A percentile compares a stretch with the other conserved stretches of the same genome.
phyloP scores from a whole-genome alignment of 2,329 filamentous ascomycete genomes.

The Alternaria novae-zelandiae region DNA sequence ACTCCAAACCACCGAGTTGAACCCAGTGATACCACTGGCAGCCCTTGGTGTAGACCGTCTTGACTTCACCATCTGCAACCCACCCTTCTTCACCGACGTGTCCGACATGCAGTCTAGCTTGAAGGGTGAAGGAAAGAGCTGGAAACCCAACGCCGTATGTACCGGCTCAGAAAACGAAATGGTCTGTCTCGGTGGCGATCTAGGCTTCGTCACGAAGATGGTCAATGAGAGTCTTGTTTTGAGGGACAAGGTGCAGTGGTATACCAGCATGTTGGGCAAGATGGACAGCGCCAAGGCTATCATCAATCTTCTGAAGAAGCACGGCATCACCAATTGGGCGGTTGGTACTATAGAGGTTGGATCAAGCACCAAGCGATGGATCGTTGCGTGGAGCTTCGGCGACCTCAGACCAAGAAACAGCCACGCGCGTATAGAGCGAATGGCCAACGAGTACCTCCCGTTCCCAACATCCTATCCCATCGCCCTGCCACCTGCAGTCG shows the following conservation, averaged over 20 bases:
- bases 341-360: conserved; percentile 79
- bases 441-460: conserved; percentile 60
- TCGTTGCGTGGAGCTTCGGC: conserved; percentile 84
- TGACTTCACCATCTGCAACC: conserved; percentile 92
- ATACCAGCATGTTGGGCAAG: conserved; percentile 89
- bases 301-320: conserved; percentile 62
- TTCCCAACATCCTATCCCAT: conserved; percentile 60
- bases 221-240: conserved; percentile 71
- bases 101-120: conserved; percentile 69
- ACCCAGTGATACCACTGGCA: conserved; percentile 69
- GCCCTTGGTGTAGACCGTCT: conserved; percentile 61
- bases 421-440: conserved; percentile 41
- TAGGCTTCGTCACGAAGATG: conserved; percentile 74
- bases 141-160: conserved; percentile 72
- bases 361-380: conserved; percentile 82
- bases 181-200: conserved; percentile 80
- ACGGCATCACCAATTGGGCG: conserved; percentile 76
- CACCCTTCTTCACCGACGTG: conserved; percentile 85
- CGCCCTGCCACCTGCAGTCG: conserved; percentile 40
- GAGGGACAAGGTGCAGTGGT: conserved; percentile 76
- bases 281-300: conserved; percentile 70
- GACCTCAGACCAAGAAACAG: conserved; percentile 66
- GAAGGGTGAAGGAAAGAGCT: conserved; percentile 66
- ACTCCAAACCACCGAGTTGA: conserved; percentile 59
- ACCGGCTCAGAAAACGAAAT: conserved; percentile 85